phyloP scores from a whole-genome alignment of 306 rosid species.

The Trichosanthes truncata region DNA sequence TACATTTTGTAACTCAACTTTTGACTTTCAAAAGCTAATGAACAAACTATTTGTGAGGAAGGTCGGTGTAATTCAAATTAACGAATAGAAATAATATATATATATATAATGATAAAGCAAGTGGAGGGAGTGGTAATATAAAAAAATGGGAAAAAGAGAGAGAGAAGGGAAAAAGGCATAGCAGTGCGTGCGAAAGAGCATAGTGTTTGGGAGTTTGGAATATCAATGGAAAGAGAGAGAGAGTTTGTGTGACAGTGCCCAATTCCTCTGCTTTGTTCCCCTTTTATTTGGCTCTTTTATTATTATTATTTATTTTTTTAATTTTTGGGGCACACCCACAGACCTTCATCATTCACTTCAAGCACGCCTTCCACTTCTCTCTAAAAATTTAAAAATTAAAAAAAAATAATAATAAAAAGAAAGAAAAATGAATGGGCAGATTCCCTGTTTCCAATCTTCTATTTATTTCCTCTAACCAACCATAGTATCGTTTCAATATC shows the following conservation, averaged over 20 bases:
- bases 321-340: slow-evolving; percentile 1
- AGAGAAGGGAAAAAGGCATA: background rate
- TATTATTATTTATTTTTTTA: background rate
- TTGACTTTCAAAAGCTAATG: background rate
- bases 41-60: background rate
- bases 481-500: background rate
- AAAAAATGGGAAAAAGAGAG: background rate
- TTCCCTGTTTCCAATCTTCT: background rate
- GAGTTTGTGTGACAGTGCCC: background rate
- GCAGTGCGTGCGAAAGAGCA: slow-evolving; percentile 5
- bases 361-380: background rate
- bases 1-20: background rate
- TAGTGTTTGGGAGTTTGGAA: slow-evolving; percentile 5
- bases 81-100: no score
- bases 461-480: background rate
- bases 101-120: background rate
- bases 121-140: background rate
- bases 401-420: background rate
- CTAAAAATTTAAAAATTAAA: background rate
- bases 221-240: slow-evolving; percentile 1
- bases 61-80: background rate
- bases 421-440: background rate
- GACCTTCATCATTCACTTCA: background rate
- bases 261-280: background rate
- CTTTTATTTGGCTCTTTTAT: background rate